Percentiles rank a stretch among this genome's conserved stretches.
Evolutionary conservation across 2,329 filamentous ascomycete species (phyloP).

Genomic region (Penicillium sp.): DNA sequence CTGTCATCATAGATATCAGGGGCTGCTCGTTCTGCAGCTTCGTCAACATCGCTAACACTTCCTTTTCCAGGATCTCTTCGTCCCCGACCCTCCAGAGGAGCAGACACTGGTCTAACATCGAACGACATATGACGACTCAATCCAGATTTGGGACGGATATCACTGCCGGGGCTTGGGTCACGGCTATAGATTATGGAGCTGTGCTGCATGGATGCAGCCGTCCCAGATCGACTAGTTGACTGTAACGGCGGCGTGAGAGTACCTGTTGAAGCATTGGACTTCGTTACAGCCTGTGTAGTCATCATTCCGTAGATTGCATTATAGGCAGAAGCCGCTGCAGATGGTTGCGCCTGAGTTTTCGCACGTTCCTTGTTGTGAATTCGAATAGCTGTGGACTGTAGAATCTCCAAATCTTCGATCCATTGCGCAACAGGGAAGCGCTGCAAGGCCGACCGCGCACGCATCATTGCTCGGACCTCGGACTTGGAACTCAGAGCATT

Average conservation of each 20-base stretch:
- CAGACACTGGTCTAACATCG: slow-evolving; percentile 42
- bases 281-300: slow-evolving; percentile 24
- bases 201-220: slow-evolving; percentile 37
- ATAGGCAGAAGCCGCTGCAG: slow-evolving; percentile 41
- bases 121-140: slow-evolving; percentile 40
- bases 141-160: slow-evolving; percentile 31
- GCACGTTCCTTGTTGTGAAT: slow-evolving; percentile 50
- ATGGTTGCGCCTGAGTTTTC: slow-evolving; percentile 32
- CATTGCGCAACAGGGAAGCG: slow-evolving; percentile 67
- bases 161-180: slow-evolving; percentile 34
- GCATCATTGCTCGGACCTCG: slow-evolving; percentile 60
- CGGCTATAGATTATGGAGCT: slow-evolving; percentile 42
- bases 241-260: slow-evolving; percentile 30
- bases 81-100: slow-evolving; percentile 33
- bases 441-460: slow-evolving; percentile 63
- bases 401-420: slow-evolving; percentile 62
- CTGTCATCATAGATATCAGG: slow-evolving; percentile 36
- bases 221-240: slow-evolving; percentile 37
- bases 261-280: slow-evolving; percentile 22
- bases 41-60: slow-evolving; percentile 29
- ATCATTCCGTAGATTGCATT: slow-evolving; percentile 43
- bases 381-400: slow-evolving; percentile 61
- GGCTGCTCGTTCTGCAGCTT: slow-evolving; percentile 25
- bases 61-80: slow-evolving; percentile 28
- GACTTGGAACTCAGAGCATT: slow-evolving; percentile 58